phyloP scores from a whole-genome alignment of 1,139 yeast genomes.

The Candida sanyaensis region DNA sequence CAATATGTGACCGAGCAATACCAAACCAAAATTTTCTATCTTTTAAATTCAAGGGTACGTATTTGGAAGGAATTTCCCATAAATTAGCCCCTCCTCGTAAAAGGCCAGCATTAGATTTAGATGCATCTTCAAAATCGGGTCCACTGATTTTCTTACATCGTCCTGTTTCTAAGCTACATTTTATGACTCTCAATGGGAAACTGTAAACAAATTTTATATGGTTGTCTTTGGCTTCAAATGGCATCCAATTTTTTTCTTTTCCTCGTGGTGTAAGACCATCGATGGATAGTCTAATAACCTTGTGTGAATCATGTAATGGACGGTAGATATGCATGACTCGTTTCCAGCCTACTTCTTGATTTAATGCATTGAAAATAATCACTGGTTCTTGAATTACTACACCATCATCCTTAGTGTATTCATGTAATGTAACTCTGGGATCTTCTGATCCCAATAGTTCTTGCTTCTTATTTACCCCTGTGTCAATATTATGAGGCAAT shows the following conservation, averaged over 20 bases:
- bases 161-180: slow-evolving; percentile 18
- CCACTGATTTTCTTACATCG: slow-evolving; percentile 17
- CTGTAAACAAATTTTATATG: slow-evolving; percentile 19
- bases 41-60: slow-evolving; percentile 9
- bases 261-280: slow-evolving; percentile 18
- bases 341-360: slow-evolving; percentile 19
- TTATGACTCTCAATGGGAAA: slow-evolving; percentile 20
- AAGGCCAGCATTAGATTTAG: slow-evolving; percentile 17
- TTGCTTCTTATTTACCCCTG: slow-evolving; percentile 14
- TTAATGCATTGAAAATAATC: slow-evolving; percentile 44
- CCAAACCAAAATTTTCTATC: slow-evolving; percentile 35
- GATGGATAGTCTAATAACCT: slow-evolving; percentile 25
- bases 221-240: slow-evolving; percentile 28
- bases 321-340: slow-evolving; percentile 33
- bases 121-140: slow-evolving; percentile 16
- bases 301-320: slow-evolving; percentile 26
- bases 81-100: slow-evolving; percentile 22
- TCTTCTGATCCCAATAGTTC: slow-evolving; percentile 45
- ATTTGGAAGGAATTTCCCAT: slow-evolving; percentile 9
- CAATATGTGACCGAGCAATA: slow-evolving; percentile 37
- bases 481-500: slow-evolving; percentile 29
- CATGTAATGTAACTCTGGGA: slow-evolving; percentile 37
- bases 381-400: slow-evolving; percentile 40
- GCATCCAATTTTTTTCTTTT: slow-evolving; percentile 48
- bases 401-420: slow-evolving; percentile 29